Evolutionary conservation across 768 basidiomycete genomes (phyloP), one percentile per base, ranked within the genome.

Genomic region (Boletellus ananas): DNA sequence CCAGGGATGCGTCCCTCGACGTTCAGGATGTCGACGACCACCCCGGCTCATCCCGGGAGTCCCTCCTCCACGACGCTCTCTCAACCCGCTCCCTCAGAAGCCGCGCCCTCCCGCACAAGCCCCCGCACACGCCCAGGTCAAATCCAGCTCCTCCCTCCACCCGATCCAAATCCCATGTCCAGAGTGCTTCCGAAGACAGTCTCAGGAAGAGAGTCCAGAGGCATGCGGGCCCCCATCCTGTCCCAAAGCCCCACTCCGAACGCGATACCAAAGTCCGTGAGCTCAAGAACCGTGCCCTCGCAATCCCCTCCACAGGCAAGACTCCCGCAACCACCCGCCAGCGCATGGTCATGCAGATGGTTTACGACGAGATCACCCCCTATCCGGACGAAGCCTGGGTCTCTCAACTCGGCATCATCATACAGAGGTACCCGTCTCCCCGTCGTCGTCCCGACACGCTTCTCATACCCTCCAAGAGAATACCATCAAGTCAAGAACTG

Each of bases 401-500:
- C 65, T 76, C 75, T 9, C 66, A 83, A 39, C 70, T 83, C 43
- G 80, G 81, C 39, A 71, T 83, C 47, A 70, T 80, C 62, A 77
- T 84, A 55, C 70, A 74, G 52, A 71, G 80, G 81, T 81, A 57
- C 70, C 58, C 34, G 17, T 31, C 18, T 34, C 21, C 42, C n/a
- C 39, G 8, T 39, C 27, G 31, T 33, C 49, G 3, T 33, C 29
- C 47, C 25, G 3, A 5, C 11, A 38, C 1, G 2, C 34, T 34
- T 37, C 58, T 61, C 38, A 57, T 35, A 20, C 2, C 42, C 47
- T 34, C 31, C 42, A 61, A 81, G 80, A 55, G 75, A 80, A 42
- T 79, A 79, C 58, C 77, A 76, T 58, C 81, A 82, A 64, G 75
- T 83, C 47, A 81, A 79, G 66, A 82, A 82, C 55, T 84, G 82